Evolutionary conservation across 2,329 filamentous ascomycete genomes (phyloP), one percentile per base, ranked within the genome.

Genomic region (Penicillium occitanis): DNA sequence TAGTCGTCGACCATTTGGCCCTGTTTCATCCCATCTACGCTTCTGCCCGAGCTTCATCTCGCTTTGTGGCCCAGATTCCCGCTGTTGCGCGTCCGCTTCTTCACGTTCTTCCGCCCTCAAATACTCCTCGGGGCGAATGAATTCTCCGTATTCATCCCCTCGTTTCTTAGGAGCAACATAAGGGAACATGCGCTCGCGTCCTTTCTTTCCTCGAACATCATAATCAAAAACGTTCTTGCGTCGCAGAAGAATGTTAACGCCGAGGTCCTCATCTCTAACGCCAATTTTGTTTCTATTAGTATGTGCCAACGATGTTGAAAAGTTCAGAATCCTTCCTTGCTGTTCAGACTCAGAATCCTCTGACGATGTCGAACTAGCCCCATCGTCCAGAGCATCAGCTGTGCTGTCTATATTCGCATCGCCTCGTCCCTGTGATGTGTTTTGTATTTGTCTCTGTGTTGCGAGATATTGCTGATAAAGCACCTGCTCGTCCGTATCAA

Each of bases 51-150:
- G 85, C 55, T 86, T 86, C 61, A 87, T 87, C 69, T 90, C 84
- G 37, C 80, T 79, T 33, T 83, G 82, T 66, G 84, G 83, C 14
- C 82, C 82, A 17, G 79, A 73, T 40, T 85, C 82, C 42, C 82
- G 83, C 65, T 87, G 63, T 61, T 89, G 86, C 13, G 86, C 87
- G 48, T 91, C 90, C 19, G 87, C 84, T 66, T 90, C 88, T 70
- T 96, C 92, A 66, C 92, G 89, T 78, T 98, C 95, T 75, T 99
- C 95, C 0, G 93, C 94, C 66, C 93, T 87, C 1, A 97, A 85
- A 74, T 94, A 99, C 69, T 99, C 95, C 76, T 98, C 95, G 0
- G 94, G 91, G 63, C 93, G 88, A 71, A 99, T 97, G 17, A 96
- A 81, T 70, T 99, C 95, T 66, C 95, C 95, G 78, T 95, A 99